These are phyloP conservation scores for Lentinula aciculospora DNA, from an alignment of 768 basidiomycete genomes.

Conservation along the genomic window DNA sequence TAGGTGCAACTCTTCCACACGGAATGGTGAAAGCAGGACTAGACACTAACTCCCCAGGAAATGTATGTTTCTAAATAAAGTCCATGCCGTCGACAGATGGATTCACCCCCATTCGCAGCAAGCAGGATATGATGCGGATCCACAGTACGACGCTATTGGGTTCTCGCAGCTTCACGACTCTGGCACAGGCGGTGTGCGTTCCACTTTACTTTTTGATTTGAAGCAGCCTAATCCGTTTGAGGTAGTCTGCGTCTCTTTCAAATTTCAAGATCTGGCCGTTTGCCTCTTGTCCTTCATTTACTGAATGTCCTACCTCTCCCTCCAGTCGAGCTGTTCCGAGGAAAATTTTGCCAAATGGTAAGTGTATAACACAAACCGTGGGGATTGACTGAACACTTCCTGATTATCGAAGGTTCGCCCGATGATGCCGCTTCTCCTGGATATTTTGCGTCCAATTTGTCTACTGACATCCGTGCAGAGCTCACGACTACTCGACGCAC, in stretches of 20 bases:
- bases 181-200: conserved; percentile 30
- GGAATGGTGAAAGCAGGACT: conserved; percentile 68
- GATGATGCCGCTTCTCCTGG: conserved; percentile 62
- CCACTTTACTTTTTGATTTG: not conserved
- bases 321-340: conserved; percentile 38
- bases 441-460: conserved; percentile 62
- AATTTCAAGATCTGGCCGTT: conserved; percentile 61
- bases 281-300: conserved; percentile 41
- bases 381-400: too few relatives aligned
- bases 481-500: conserved; percentile 55
- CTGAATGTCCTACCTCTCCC: conserved; percentile 45
- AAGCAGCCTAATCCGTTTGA: not conserved
- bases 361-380: conserved; percentile 2
- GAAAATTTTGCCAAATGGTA: conserved; percentile 46
- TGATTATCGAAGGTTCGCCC: conserved; percentile 33
- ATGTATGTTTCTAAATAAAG: conserved; percentile 27
- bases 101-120: conserved; percentile 23
- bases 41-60: conserved; percentile 61
- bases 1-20: conserved; percentile 60
- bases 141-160: conserved; percentile 41
- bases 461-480: conserved; percentile 52
- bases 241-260: conserved; percentile 46
- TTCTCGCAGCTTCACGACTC: conserved; percentile 60
- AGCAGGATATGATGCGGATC: conserved; percentile 42
- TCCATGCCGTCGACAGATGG: not conserved